These are phyloP conservation scores for Penicillium nucicola DNA, from an alignment of 495 filamentous ascomycete species.

Conservation along the genomic window DNA sequence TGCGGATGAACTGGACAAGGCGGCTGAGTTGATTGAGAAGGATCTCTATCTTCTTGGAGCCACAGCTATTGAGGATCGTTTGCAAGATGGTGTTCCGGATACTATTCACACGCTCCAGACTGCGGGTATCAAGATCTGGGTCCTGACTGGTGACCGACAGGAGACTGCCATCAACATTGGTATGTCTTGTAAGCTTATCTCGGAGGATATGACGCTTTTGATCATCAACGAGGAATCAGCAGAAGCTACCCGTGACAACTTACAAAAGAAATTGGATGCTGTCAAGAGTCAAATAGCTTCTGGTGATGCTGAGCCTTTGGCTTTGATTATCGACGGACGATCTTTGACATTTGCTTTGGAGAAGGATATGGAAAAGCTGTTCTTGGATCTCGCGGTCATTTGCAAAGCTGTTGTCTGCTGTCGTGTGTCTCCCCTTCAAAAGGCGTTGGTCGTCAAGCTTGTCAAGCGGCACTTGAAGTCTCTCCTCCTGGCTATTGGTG, in stretches of 20 bases:
- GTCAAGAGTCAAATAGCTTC: slow-evolving; percentile 71
- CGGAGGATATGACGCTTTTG: slow-evolving; percentile 96
- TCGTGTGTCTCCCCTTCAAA: slow-evolving; percentile 98
- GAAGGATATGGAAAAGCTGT: slow-evolving; percentile 87
- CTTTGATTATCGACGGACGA: slow-evolving; percentile 95
- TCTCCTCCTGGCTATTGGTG: slow-evolving; percentile 91
- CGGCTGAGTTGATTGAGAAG: slow-evolving; percentile 90
- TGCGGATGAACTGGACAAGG: slow-evolving; percentile 94
- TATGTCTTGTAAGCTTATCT: slow-evolving; percentile 98
- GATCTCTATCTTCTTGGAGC: slow-evolving; percentile 89
- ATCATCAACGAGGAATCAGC: slow-evolving; percentile 90
- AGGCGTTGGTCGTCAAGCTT: slow-evolving; percentile 96
- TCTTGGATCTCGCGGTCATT: slow-evolving; percentile 88
- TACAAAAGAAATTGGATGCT: slow-evolving; percentile 89
- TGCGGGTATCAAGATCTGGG: slow-evolving; percentile 98
- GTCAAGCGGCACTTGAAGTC: slow-evolving; percentile 94
- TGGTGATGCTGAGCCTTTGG: slow-evolving; percentile 81
- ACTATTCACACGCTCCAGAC: slow-evolving; percentile 97
- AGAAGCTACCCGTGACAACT: slow-evolving; percentile 72
- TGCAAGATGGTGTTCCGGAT: slow-evolving; percentile 97
- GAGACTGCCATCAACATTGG: slow-evolving; percentile 99
- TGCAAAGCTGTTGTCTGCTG: slow-evolving; percentile 99
- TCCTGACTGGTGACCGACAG: slow-evolving; percentile 95
- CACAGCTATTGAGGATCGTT: slow-evolving; percentile 93
- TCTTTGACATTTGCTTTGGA: slow-evolving; percentile 93